Conservation (phyloP, 495 filamentous ascomycete genomes). For the Amniculicola lignicola region DNA sequence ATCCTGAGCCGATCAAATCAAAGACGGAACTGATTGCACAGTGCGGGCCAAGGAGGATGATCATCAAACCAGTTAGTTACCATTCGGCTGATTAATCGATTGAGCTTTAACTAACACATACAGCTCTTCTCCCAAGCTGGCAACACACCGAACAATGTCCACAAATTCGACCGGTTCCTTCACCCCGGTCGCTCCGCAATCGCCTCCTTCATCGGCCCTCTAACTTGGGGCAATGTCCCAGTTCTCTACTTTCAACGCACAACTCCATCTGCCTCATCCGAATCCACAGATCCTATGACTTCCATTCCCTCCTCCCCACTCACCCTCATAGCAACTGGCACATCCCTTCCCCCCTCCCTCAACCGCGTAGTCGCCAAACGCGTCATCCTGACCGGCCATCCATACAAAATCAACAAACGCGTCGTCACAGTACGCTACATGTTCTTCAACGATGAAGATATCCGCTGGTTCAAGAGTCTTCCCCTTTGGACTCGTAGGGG, state of each 20-base stretch:
- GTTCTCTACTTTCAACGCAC: slow-evolving; percentile 74
- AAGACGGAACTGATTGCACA: slow-evolving; percentile 90
- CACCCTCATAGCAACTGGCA: slow-evolving; percentile 78
- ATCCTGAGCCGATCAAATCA: slow-evolving; percentile 70
- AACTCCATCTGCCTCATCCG: slow-evolving; percentile 13
- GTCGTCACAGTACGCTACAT: slow-evolving; percentile 96
- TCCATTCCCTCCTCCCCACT: slow-evolving; percentile 44
- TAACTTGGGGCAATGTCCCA: slow-evolving; percentile 90
- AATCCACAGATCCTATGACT: slow-evolving; percentile 36
- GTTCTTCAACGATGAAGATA: slow-evolving; percentile 97
- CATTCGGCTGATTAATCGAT: neutral
- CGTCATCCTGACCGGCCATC: slow-evolving; percentile 90
- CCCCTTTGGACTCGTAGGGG: slow-evolving; percentile 92
- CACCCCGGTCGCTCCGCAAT: slow-evolving; percentile 89
- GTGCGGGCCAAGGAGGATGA: slow-evolving; percentile 77
- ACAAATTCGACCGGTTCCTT: slow-evolving; percentile 92
- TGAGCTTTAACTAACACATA: neutral
- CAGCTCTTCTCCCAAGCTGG: slow-evolving; percentile 82
- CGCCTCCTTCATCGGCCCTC: slow-evolving; percentile 82
- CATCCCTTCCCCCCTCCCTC: slow-evolving; percentile 73
- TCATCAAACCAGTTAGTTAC: slow-evolving; percentile 61
- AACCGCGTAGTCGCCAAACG: slow-evolving; percentile 86
- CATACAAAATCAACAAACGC: slow-evolving; percentile 97
- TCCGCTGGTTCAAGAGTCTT: slow-evolving; percentile 93
- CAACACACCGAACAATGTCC: slow-evolving; percentile 87